Conservation (phyloP, 305 asterid genomes). For the Andrographis paniculata region DNA sequence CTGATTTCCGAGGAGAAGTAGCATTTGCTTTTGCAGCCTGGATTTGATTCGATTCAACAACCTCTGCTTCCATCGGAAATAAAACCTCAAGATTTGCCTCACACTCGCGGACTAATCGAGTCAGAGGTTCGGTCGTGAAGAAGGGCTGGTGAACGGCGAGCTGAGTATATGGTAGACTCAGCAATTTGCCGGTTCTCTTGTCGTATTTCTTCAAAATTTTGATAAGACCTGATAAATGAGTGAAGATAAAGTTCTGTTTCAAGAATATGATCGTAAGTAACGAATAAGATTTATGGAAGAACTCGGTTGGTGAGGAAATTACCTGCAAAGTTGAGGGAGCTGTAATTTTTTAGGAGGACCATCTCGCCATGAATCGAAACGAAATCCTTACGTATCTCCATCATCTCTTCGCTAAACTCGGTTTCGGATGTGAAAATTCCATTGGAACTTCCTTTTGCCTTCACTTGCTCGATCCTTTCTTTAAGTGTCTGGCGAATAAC, state of each 20-base stretch:
- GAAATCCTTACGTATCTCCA: slow-evolving; percentile 78
- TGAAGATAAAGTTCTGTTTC: slow-evolving; percentile 11
- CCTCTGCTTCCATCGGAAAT: slow-evolving; percentile 82
- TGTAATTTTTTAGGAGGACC: slow-evolving; percentile 88
- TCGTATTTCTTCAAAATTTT: slow-evolving; percentile 92
- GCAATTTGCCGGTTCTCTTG: slow-evolving; percentile 72
- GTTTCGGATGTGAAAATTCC: slow-evolving; percentile 29
- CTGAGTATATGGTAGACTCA: slow-evolving; percentile 71
- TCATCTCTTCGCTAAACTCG: slow-evolving; percentile 73
- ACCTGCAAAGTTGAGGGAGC: slow-evolving; percentile 97
- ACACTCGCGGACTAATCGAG: slow-evolving; percentile 74
- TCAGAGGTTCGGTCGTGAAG: slow-evolving; percentile 78
- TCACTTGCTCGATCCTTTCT: slow-evolving; percentile 70
- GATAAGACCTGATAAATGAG: slow-evolving; percentile 47
- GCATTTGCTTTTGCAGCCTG: slow-evolving; percentile 22
- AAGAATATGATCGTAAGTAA: not conserved
- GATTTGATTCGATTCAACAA: slow-evolving; percentile 41
- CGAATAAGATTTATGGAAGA: no score
- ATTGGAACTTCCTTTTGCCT: slow-evolving; percentile 35
- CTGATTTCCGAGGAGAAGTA: slow-evolving; percentile 23
- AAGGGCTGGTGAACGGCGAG: slow-evolving; percentile 81
- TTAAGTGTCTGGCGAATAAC: slow-evolving; percentile 52
- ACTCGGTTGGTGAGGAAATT: slow-evolving; percentile 10
- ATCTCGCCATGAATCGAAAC: slow-evolving; percentile 68
- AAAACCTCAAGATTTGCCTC: slow-evolving; percentile 88